Evolutionary conservation across 306 rosid species (phyloP), one percentile per base, ranked within the genome.

Genomic region (Prosopis cineraria): DNA sequence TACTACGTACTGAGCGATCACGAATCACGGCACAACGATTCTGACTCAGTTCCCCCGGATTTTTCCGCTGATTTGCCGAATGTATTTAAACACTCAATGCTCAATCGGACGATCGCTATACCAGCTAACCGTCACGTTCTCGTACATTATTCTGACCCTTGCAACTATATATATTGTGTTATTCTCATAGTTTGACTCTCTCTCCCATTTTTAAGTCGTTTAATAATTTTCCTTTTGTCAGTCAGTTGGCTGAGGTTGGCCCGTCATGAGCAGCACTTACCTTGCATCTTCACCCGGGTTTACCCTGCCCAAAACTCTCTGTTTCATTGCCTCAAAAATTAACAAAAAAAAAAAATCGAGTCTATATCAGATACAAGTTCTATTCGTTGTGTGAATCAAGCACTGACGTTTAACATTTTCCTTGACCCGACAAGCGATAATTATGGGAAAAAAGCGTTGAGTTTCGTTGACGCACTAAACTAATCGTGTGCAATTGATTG

Each of bases 51-150:
- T 65, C 83, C 29, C n/a, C n/a, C n/a, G n/a, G n/a, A n/a, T n/a
- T n/a, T n/a, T 40, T 65, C 83, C 29, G 4, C 13, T 1, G 52
- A 43, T 56, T 73, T 65, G 27, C 67, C 45, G 12, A 44, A 80
- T 55, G 44, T 27, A 30, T 12, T 74, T 44, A 75, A n/a, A 31
- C 0, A 3, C 37, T 56, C 30, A 25, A 25, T 56, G 4, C 45
- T 1, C 45, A 41, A 13, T 37, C 1, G 59, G 12, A 52, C 1
- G 59, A 52, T 52, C 40, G 31, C 62, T 9, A 55, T 22, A 55
- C 30, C 70, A 40, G 10, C 63, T 22, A 17, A 39, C 16, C 56
- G n/a, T 24, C 34, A 72, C 78, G 40, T 41, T 31, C 24, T 68
- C 25, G 10, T 34, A 2, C 17, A 20, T 44, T 30, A 56, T 17